Base-by-base conservation (phyloP, 768 basidiomycete species). In the Collybiopsis confluens region DNA sequence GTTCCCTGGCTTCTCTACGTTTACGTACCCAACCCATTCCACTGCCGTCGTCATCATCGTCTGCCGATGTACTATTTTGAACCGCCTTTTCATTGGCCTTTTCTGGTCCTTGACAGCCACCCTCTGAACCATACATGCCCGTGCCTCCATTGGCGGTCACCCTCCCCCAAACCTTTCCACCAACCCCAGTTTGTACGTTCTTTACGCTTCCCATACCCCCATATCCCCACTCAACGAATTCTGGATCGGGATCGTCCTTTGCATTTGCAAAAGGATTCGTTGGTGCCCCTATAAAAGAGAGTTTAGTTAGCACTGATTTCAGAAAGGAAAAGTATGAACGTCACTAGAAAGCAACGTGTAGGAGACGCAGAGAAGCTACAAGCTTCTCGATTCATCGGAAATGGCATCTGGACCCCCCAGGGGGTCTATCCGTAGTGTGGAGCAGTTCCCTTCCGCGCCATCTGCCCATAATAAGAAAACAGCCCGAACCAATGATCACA, bases 171-270 rank as follows among this genome's bases (percentile, higher is more conserved):
- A 61, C 55, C 21, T 61, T 62, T 13, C 64, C 68, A 10, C 70
- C 69, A 40, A 70, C 73, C 1, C 71, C 71, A 41, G 70, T 69
- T 15, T 23, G 28, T 9, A 47, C 46, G 2, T 73, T 74, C 26
- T 69, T 70, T 0, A 79, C 77, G 33, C 78, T 79, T 24, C 92
- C 92, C 86, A 92, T 86, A 2, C 89, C 89, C 28, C 89, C 89
- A 54, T 88, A 90, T 0, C 92, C 92, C 92, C 92, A 95, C 67
- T 95, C 92, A 15, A 92, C 90, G 60, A 95, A 95, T 64, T 87
- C 87, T 28, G 88, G 87, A 57, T 90, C 88, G 5, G 62, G 54
- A 0, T 84, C 80, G 26, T 83, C 82, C 4, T 75, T 74, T 13
- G 74, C 82, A 54, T 75, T 83, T 5, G 79, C 85, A 58, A 89